Conservation (phyloP, 139 green algal species). For the Chlorella sp. region DNA sequence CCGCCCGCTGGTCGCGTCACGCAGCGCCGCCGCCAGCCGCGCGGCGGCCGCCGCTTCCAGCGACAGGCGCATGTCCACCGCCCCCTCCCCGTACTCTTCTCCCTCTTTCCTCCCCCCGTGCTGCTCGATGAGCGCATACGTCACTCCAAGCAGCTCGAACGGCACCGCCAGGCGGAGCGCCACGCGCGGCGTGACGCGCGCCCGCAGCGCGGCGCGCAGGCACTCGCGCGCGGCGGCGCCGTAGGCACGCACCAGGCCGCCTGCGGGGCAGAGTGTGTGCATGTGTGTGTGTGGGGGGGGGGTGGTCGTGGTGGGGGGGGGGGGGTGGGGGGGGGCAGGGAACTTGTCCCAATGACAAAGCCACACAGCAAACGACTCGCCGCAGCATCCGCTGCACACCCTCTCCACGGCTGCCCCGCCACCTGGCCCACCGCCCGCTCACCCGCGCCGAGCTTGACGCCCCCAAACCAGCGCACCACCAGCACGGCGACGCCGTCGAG, state of each 20-base stretch:
- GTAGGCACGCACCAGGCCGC: constrained; percentile 83
- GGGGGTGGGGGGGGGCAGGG: too few relatives aligned
- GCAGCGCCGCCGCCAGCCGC: constrained; percentile 20
- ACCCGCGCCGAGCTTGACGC: constrained; percentile 85
- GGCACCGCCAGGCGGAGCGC: constrained; percentile 20
- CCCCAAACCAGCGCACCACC: constrained; percentile 72
- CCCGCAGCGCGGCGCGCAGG: constrained; percentile 45
- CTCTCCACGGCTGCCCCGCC: too few relatives aligned
- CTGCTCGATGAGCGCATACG: constrained; percentile 46
- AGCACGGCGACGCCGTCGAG: constrained; percentile 74
- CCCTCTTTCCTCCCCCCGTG: constrained; percentile 11
- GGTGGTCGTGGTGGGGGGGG: too few relatives aligned
- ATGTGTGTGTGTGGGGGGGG: too few relatives aligned
- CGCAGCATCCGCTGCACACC: too few relatives aligned
- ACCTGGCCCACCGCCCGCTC: too few relatives aligned
- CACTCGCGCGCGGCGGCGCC: constrained; percentile 74
- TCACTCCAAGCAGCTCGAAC: constrained; percentile 40
- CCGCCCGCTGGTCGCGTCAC: constrained; percentile 42
- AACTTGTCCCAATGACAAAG: too few relatives aligned
- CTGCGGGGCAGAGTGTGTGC: too few relatives aligned
- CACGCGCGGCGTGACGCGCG: constrained; percentile 42
- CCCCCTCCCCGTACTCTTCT: constrained; percentile 39
- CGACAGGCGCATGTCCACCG: constrained; percentile 29
- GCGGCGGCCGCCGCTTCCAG: constrained; percentile 20
- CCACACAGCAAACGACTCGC: too few relatives aligned